Evolutionary conservation across 2,329 filamentous ascomycete species (phyloP).

Genomic region (Fusarium sp.): DNA sequence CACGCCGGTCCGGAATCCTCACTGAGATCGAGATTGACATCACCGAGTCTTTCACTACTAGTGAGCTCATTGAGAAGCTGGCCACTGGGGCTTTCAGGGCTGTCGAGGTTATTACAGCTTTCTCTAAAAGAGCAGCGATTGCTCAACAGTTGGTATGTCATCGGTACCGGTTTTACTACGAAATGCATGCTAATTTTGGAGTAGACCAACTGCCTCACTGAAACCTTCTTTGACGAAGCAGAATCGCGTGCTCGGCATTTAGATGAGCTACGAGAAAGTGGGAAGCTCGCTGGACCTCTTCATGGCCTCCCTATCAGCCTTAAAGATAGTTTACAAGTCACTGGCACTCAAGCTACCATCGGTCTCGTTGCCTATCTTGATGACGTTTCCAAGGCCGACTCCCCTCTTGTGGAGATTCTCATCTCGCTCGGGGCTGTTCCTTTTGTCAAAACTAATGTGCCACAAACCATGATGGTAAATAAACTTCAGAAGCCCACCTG

Average conservation of each 20-base stretch:
- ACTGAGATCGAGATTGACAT: slow-evolving; percentile 55
- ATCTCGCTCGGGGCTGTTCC: slow-evolving; percentile 10
- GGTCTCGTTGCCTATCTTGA: slow-evolving; percentile 13
- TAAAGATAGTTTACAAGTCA: slow-evolving; percentile 17
- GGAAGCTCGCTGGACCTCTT: slow-evolving; percentile 26
- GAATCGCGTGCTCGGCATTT: no score
- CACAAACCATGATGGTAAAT: slow-evolving; percentile 23
- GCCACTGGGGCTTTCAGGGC: slow-evolving; percentile 47
- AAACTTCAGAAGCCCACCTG: no score
- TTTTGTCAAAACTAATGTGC: slow-evolving; percentile 29
- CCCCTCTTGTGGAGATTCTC: slow-evolving; percentile 14
- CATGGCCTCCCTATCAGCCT: slow-evolving; percentile 30
- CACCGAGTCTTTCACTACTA: slow-evolving; percentile 55
- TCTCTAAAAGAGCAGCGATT: slow-evolving; percentile 45
- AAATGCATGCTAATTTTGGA: neutral
- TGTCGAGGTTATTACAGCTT: slow-evolving; percentile 50
- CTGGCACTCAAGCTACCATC: slow-evolving; percentile 11
- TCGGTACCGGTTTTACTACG: neutral
- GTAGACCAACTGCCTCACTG: slow-evolving; percentile 52
- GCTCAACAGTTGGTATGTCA: slow-evolving; percentile 45
- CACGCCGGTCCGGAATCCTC: slow-evolving; percentile 51
- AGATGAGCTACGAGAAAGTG: slow-evolving; percentile 18
- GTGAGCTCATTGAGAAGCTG: slow-evolving; percentile 51
- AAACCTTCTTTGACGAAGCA: slow-evolving; percentile 49
- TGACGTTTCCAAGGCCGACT: neutral